Evolutionary conservation across 2,329 filamentous ascomycete genomes (phyloP).

Genomic region (Xylaria digitata): DNA sequence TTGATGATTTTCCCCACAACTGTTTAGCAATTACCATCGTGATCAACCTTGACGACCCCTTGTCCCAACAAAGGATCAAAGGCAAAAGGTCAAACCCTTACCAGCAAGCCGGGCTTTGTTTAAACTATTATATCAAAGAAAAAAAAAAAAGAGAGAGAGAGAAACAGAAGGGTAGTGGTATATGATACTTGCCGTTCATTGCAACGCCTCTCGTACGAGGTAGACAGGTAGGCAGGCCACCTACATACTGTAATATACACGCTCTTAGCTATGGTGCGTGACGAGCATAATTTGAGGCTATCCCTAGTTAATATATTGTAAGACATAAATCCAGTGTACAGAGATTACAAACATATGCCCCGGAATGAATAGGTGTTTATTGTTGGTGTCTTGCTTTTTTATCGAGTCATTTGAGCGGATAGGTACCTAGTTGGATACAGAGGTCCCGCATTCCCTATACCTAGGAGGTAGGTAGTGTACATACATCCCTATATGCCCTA

Average conservation of each 20-base stretch:
- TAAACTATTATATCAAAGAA: not conserved
- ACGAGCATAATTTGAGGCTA: not conserved
- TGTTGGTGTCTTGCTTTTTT: conserved; percentile 1
- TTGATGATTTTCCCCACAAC: conserved; percentile 24
- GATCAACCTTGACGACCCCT: not conserved
- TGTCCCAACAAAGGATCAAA: conserved; percentile 5
- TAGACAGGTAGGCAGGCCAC: too few species aligned
- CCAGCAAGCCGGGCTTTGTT: not conserved
- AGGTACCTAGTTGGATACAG: not conserved
- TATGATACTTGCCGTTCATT: too few species aligned
- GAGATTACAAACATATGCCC: too few species aligned
- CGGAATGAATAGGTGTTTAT: conserved; percentile 1
- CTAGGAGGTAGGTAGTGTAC: too few species aligned
- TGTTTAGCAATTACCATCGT: conserved; percentile 14
- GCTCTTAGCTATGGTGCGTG: not conserved
- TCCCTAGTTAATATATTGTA: not conserved
- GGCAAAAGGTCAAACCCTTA: not conserved
- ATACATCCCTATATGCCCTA: too few species aligned
- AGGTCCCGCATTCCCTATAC: not conserved
- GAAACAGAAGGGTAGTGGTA: too few species aligned
- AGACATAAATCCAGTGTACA: not conserved
- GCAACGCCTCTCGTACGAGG: too few species aligned
- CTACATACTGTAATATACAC: too few species aligned
- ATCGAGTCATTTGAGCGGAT: not conserved
- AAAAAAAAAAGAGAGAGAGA: not conserved